Conservation (phyloP, 2,329 filamentous ascomycete genomes). For the Fusarium cicatricum region DNA sequence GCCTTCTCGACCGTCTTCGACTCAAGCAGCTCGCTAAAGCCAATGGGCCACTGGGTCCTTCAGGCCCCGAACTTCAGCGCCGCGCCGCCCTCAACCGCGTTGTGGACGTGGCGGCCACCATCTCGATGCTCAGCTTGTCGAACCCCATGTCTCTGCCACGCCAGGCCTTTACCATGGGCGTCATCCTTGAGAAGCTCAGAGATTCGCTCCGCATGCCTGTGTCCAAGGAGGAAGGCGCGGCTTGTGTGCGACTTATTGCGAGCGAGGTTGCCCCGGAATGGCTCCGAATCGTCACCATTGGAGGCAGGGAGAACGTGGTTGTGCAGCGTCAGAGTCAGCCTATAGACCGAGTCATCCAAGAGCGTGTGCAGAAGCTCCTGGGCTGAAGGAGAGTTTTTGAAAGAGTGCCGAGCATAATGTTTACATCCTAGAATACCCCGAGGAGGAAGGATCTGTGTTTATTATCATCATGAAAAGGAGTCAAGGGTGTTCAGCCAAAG, state of each 20-base stretch:
- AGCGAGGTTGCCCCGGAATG: constrained; percentile 65
- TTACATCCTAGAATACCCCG: constrained; percentile 29
- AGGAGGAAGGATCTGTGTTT: constrained; percentile 11
- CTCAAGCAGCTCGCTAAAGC: constrained; percentile 70
- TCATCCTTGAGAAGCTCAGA: constrained; percentile 69
- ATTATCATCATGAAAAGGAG: constrained; percentile 8
- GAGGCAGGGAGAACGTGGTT: constrained; percentile 65
- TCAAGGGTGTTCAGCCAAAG: constrained; percentile 6
- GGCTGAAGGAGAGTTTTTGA: constrained; percentile 19
- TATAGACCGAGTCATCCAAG: constrained; percentile 48
- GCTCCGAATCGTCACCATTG: constrained; percentile 61
- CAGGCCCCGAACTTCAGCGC: constrained; percentile 65
- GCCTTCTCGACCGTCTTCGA: constrained; percentile 78
- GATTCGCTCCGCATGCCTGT: constrained; percentile 70
- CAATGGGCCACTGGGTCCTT: constrained; percentile 64
- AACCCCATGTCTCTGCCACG: constrained; percentile 59
- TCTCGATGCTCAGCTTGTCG: constrained; percentile 71
- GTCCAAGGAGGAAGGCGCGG: constrained; percentile 60
- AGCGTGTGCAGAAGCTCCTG: constrained; percentile 48
- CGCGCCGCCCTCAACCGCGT: constrained; percentile 72
- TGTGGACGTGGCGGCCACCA: constrained; percentile 71
- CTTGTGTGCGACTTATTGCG: constrained; percentile 61
- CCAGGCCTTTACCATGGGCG: constrained; percentile 71
- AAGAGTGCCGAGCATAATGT: constrained; percentile 4
- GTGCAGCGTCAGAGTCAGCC: constrained; percentile 57